Conservation (phyloP, 2,329 filamentous ascomycete genomes). For the Calonectria honghensis region DNA sequence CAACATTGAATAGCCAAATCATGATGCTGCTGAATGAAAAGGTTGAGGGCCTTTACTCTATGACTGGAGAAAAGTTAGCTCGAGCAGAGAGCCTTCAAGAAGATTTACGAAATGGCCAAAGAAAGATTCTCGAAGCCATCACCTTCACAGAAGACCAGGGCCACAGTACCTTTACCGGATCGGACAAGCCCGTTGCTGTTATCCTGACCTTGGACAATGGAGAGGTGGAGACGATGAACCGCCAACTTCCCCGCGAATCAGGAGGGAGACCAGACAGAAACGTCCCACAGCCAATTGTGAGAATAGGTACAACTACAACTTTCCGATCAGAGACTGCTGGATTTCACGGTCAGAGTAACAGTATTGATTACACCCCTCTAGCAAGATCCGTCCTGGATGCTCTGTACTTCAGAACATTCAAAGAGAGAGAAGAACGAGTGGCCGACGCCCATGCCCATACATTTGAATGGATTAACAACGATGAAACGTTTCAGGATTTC, state of each 20-base stretch:
- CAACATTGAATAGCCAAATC: constrained; percentile 6
- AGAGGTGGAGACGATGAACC: constrained; percentile 5
- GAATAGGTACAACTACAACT: background rate
- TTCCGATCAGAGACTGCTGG: background rate
- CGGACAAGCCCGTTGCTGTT: constrained; percentile 1
- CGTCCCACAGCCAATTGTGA: background rate
- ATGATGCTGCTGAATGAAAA: constrained; percentile 6
- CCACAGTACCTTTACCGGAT: background rate
- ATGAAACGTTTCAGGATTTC: background rate
- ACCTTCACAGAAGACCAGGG: constrained; percentile 8
- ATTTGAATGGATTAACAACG: constrained; percentile 1
- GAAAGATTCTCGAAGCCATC: constrained; percentile 8
- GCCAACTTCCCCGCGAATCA: background rate
- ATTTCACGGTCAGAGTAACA: background rate
- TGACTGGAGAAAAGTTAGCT: constrained; percentile 5
- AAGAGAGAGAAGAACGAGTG: constrained; percentile 6
- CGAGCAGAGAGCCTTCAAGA: constrained; percentile 8
- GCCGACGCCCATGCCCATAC: constrained; percentile 1
- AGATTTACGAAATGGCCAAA: background rate
- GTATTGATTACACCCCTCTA: background rate
- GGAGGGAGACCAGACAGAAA: background rate
- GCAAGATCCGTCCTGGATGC: background rate
- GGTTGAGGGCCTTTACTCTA: constrained; percentile 10
- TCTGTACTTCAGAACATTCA: constrained; percentile 6
- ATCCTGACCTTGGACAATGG: constrained; percentile 5